Evolutionary conservation across 352 stramenopile species (phyloP), one percentile per base, ranked within the genome.

Genomic region (Phytophthora rubi): DNA sequence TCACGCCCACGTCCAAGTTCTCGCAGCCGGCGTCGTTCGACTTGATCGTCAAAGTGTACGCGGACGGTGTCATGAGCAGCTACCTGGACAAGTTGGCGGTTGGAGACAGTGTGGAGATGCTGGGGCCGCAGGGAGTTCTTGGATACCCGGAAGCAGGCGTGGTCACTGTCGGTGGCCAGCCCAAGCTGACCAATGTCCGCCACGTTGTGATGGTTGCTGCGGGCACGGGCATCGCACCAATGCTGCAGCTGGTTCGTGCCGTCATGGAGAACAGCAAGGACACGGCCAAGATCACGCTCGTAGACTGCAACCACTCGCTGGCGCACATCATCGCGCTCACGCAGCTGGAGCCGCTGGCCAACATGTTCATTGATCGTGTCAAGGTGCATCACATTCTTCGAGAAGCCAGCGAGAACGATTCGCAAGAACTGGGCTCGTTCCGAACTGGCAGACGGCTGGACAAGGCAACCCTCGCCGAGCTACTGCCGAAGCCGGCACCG

Each of bases 1-100:
- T 87, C 68, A 96, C 89, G 3, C 87, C 89, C 7, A 90, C 86
- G 35, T 94, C 89, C 65, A 92, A 92, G 60, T 80, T 92, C 32
- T 75, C 77, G 6, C 73, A 91, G 62, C 59, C 75, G 16, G 80
- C 78, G 5, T 88, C 80, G 2, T 92, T 95, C 37, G 85, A 93
- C 51, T 59, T 95, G 63, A 73, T 88, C 8, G 75, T 95, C 58
- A 95, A 95, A 64, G 73, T 96, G 21, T 96, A 95, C 55, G 71
- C 82, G 6, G 73, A 92, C 23, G 89, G 89, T 6, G 57, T 85
- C 48, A 90, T 96, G 82, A 92, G 81, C 49, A 86, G 76, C 51
- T 91, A 92, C 70, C 59, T 96, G 35, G 74, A 89, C 23, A 66
- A 74, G 18, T 67, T 96, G 10, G 52, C 61, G 0, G 33, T 86